These are phyloP conservation scores for Rubroboletus pulcherrimus DNA, from an alignment of 768 basidiomycete genomes.

Conservation along the genomic window DNA sequence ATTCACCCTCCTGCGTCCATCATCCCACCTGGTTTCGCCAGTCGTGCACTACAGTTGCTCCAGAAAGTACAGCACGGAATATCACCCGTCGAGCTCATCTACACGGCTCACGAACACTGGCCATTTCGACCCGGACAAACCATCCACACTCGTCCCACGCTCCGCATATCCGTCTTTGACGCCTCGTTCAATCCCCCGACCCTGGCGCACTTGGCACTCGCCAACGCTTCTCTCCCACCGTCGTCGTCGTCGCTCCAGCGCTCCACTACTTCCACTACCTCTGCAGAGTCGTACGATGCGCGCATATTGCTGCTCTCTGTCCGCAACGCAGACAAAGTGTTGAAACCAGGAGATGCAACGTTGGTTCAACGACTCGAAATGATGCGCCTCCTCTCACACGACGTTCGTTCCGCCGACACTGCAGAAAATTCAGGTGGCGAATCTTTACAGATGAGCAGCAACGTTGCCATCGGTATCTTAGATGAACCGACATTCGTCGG, in stretches of 20 bases:
- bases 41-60: constrained; percentile 17
- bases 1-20: constrained; percentile 1
- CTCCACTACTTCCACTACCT: background rate
- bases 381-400: constrained; percentile 68
- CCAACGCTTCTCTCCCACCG: constrained; percentile 36
- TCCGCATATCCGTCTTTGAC: constrained; percentile 75
- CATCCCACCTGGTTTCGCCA: constrained; percentile 19
- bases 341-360: constrained; percentile 68
- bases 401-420: constrained; percentile 28
- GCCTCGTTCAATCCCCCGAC: constrained; percentile 95
- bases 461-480: constrained; percentile 76
- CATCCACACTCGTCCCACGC: constrained; percentile 12
- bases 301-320: constrained; percentile 78
- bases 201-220: constrained; percentile 76
- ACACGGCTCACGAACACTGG: constrained; percentile 60
- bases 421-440: background rate
- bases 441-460: constrained; percentile 22
- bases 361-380: constrained; percentile 80
- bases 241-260: constrained; percentile 20
- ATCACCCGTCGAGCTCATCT: constrained; percentile 56
- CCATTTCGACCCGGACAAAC: constrained; percentile 42
- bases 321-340: constrained; percentile 79
- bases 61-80: constrained; percentile 42
- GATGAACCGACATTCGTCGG: constrained; percentile 87
- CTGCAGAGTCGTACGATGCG: constrained; percentile 53